Conservation (phyloP, 495 filamentous ascomycete genomes). For the Glutinoglossum americanum region DNA sequence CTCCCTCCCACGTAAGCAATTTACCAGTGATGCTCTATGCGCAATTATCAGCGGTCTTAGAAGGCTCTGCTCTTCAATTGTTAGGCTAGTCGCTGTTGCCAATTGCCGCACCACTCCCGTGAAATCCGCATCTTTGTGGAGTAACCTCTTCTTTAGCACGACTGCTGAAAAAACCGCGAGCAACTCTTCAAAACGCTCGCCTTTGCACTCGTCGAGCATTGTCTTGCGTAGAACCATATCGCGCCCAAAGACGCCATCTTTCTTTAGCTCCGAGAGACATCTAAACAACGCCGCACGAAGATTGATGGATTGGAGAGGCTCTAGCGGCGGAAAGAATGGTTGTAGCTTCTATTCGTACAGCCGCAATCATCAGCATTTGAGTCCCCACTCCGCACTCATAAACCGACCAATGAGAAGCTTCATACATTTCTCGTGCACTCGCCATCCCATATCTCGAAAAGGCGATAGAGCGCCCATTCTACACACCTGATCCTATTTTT, state of each 20-base stretch:
- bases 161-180: constrained; percentile 57
- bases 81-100: constrained; percentile 37
- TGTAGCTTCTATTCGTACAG: constrained; percentile 42
- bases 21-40: constrained; percentile 41
- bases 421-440: constrained; percentile 46
- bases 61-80: constrained; percentile 34
- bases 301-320: constrained; percentile 72
- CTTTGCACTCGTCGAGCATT: constrained; percentile 82
- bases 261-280: constrained; percentile 59
- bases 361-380: neutral
- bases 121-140: neutral
- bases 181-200: constrained; percentile 60
- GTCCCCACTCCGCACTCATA: neutral
- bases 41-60: constrained; percentile 48
- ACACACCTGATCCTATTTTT: constrained; percentile 55
- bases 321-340: constrained; percentile 72
- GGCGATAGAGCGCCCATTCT: constrained; percentile 67
- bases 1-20: constrained; percentile 31
- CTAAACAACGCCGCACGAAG: constrained; percentile 69
- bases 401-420: neutral
- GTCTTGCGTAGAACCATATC: constrained; percentile 65
- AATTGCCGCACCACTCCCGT: constrained; percentile 23
- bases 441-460: constrained; percentile 65
- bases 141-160: constrained; percentile 42
- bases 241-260: constrained; percentile 56